phyloP scores from a whole-genome alignment of 1,284 basidiomycete genomes.

The Apiotrichum sp. region DNA sequence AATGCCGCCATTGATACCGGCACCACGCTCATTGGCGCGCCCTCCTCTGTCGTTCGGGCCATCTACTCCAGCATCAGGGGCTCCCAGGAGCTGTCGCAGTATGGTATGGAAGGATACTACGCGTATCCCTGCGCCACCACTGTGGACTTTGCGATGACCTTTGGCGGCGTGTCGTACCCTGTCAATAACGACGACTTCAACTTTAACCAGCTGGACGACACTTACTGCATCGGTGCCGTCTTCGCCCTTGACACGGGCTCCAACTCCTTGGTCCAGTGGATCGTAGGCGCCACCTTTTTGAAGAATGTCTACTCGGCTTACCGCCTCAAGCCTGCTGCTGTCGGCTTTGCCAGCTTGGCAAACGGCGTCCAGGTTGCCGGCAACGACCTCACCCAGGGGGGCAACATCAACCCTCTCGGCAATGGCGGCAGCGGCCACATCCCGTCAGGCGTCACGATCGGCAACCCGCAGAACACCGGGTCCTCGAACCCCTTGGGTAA shows the following conservation, averaged over 20 bases:
- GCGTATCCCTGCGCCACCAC: slow-evolving; percentile 62
- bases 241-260: slow-evolving; percentile 60
- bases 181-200: slow-evolving; percentile 75
- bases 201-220: slow-evolving; percentile 52
- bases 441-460: not conserved
- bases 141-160: slow-evolving; percentile 65
- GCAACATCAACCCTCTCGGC: not conserved
- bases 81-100: slow-evolving; percentile 52
- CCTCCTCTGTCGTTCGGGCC: slow-evolving; percentile 54
- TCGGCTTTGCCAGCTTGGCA: slow-evolving; percentile 49
- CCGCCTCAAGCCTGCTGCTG: slow-evolving; percentile 48
- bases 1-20: slow-evolving; percentile 55
- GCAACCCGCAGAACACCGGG: not conserved
- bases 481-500: too few species aligned
- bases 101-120: slow-evolving; percentile 65
- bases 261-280: slow-evolving; percentile 58
- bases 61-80: slow-evolving; percentile 73
- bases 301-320: slow-evolving; percentile 56
- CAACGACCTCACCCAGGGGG: not conserved
- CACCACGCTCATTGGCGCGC: slow-evolving; percentile 85
- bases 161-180: slow-evolving; percentile 58
- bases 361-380: slow-evolving; percentile 5
- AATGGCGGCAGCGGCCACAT: not conserved
- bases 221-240: slow-evolving; percentile 73
- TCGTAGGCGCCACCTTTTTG: slow-evolving; percentile 89